phyloP scores from a whole-genome alignment of 305 asterid species.

The Caryopteris hybrid region DNA sequence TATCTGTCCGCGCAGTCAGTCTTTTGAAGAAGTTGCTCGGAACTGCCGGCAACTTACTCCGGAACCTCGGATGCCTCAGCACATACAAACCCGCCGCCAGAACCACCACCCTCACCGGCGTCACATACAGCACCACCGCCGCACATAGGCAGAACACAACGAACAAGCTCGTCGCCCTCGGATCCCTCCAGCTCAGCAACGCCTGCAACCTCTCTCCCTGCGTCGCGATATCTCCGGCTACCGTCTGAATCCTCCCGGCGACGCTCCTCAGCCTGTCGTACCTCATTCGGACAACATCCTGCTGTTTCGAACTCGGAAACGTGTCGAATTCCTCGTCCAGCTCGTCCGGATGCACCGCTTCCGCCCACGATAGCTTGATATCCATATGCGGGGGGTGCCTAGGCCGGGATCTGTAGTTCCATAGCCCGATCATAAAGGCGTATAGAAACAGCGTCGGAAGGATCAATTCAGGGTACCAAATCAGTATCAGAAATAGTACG shows the following conservation, averaged over 20 bases:
- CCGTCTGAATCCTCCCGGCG: conserved; percentile 65
- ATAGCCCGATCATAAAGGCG: conserved; percentile 51
- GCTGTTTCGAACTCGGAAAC: conserved; percentile 50
- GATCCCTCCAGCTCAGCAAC: conserved; percentile 82
- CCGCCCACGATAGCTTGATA: conserved; percentile 64
- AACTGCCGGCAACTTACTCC: conserved; percentile 60
- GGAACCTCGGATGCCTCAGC: conserved; percentile 68
- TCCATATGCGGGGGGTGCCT: conserved; percentile 68
- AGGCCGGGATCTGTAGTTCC: conserved; percentile 68
- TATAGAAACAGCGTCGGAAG: conserved; percentile 66
- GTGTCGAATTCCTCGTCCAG: conserved; percentile 72
- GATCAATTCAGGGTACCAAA: conserved; percentile 60
- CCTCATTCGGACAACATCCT: conserved; percentile 59
- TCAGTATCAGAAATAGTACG: conserved; percentile 50
- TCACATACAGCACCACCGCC: conserved; percentile 53
- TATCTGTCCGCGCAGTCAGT: conserved; percentile 60
- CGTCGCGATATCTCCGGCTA: conserved; percentile 70
- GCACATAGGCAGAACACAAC: conserved; percentile 47
- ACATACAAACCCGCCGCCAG: conserved; percentile 55
- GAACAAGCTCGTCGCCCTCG: conserved; percentile 65
- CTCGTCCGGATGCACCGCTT: conserved; percentile 57
- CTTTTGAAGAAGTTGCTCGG: conserved; percentile 75
- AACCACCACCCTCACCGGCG: conserved; percentile 57
- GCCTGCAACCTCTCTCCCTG: conserved; percentile 69
- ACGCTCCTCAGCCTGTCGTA: conserved; percentile 66